These are phyloP conservation scores for Fraxinus americana DNA, from an alignment of 257 asterid species.

Conservation along the genomic window DNA sequence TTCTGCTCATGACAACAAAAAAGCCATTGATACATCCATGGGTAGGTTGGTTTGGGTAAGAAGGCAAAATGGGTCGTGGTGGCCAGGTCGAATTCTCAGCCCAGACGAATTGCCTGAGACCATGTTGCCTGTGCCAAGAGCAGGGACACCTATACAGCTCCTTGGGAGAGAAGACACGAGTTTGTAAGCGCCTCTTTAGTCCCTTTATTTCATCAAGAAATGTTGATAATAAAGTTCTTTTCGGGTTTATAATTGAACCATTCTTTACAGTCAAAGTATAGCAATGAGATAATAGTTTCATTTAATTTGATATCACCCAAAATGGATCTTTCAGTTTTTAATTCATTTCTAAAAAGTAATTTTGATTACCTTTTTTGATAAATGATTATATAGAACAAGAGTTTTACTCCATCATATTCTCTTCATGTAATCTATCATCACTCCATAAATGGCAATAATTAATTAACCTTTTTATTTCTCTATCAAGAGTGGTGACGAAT, in stretches of 20 bases:
- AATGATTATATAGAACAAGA: neutral
- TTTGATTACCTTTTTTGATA: neutral
- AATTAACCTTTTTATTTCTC: neutral
- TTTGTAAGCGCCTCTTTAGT: constrained; percentile 60
- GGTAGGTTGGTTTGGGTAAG: constrained; percentile 95
- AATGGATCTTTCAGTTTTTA: neutral
- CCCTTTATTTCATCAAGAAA: neutral
- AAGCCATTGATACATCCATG: constrained; percentile 60
- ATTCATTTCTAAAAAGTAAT: neutral
- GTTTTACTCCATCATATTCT: neutral
- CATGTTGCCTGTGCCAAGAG: constrained; percentile 53
- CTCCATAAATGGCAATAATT: no score
- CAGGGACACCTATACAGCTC: constrained; percentile 86
- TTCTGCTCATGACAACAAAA: constrained; percentile 47
- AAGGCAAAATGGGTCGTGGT: constrained; percentile 87
- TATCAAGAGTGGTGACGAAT: neutral
- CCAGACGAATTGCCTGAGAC: constrained; percentile 69
- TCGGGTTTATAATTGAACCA: no score
- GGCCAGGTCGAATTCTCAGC: constrained; percentile 88
- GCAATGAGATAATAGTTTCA: neutral
- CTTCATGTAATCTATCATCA: no score
- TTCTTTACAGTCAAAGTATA: no score
- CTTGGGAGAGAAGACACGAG: constrained; percentile 88
- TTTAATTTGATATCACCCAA: neutral
- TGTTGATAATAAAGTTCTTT: no score